Conservation (phyloP, 768 basidiomycete genomes). For the Lactarius hengduanensis region DNA sequence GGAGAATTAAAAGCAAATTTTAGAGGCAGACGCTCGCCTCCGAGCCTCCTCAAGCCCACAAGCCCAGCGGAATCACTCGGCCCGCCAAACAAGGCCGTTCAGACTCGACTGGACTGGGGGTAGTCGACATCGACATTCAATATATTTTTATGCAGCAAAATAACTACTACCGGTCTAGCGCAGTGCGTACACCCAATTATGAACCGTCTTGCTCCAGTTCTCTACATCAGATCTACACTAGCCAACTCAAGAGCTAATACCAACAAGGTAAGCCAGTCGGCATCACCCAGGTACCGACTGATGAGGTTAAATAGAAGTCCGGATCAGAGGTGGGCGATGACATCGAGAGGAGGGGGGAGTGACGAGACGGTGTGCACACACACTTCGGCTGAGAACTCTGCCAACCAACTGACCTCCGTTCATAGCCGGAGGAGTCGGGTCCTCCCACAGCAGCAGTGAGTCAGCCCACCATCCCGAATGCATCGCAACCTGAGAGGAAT, state of each 20-base stretch:
- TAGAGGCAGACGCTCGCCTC: conserved; percentile 3
- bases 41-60: conserved; percentile 1
- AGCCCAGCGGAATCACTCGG: conserved; percentile 16
- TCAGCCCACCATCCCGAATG: neutral
- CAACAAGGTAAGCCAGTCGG: neutral
- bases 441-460: conserved; percentile 7
- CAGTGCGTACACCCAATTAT: conserved; percentile 6
- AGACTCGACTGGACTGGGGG: neutral
- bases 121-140: conserved; percentile 12
- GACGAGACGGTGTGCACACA: conserved; percentile 1
- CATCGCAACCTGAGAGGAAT: neutral
- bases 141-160: neutral
- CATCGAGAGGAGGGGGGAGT: neutral
- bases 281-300: neutral
- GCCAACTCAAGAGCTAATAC: conserved; percentile 9
- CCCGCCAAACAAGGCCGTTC: conserved; percentile 7
- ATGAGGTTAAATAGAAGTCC: neutral
- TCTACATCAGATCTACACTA: conserved; percentile 25
- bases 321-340: neutral
- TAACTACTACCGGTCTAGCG: conserved; percentile 4
- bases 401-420: neutral
- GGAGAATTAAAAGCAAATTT: conserved; percentile 12
- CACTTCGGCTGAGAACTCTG: neutral
- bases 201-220: conserved; percentile 21
- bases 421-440: conserved; percentile 4